Evolutionary conservation across 2,329 filamentous ascomycete species (phyloP).

Genomic region (Fusarium subtropicale): DNA sequence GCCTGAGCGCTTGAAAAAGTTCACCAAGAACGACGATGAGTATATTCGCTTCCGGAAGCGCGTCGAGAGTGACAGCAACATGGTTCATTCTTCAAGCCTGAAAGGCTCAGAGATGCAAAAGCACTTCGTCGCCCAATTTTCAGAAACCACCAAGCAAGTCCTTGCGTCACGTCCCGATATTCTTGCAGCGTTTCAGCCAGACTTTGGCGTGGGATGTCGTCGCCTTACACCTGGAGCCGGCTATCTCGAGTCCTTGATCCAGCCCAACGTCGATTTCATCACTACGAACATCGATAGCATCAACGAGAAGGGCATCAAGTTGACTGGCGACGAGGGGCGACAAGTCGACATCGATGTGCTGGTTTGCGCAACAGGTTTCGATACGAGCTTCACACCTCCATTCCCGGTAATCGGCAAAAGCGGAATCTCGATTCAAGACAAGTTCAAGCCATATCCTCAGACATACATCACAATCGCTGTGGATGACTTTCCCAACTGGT

Average conservation of each 20-base stretch:
- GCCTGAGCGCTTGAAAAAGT: not conserved
- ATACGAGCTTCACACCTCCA: not conserved
- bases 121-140: not conserved
- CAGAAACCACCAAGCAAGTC: not conserved
- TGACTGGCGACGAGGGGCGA: not conserved
- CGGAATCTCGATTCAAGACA: not conserved
- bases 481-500: slow-evolving; percentile 2
- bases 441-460: not conserved
- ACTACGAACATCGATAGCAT: not conserved
- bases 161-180: not conserved
- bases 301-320: not conserved
- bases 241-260: not conserved
- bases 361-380: slow-evolving; percentile 3
- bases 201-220: not conserved
- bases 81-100: not conserved
- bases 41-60: slow-evolving; percentile 10
- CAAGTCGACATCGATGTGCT: not conserved
- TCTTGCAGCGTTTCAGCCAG: not conserved
- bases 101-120: not conserved
- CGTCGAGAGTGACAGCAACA: not conserved
- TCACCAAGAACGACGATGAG: not conserved
- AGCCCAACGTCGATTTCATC: not conserved
- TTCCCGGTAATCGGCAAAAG: not conserved
- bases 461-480: not conserved
- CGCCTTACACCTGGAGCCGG: slow-evolving; percentile 1